A percentile compares a stretch with the other conserved stretches of the same genome.
These are phyloP conservation scores for Arachis hypogaea DNA, from an alignment of 306 rosid species.

Conservation along the genomic window DNA sequence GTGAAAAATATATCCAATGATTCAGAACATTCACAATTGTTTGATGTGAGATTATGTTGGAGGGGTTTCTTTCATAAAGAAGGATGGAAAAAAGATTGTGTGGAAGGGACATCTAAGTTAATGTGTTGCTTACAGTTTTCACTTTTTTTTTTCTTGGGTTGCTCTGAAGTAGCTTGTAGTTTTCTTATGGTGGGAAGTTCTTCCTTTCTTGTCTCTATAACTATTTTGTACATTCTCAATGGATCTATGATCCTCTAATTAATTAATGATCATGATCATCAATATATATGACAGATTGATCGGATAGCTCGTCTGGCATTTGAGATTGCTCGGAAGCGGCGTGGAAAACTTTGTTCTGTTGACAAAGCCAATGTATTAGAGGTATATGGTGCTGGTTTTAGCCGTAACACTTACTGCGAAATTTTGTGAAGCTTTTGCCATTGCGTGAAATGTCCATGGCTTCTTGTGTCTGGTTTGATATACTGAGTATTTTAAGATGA, in stretches of 20 bases:
- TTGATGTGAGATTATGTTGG: background rate
- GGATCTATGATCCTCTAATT: conserved; percentile 30
- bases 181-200: conserved; percentile 8
- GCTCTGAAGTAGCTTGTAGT: conserved; percentile 5
- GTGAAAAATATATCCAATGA: background rate
- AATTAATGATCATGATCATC: background rate
- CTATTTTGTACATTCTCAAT: conserved; percentile 22
- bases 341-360: conserved; percentile 83
- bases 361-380: conserved; percentile 97
- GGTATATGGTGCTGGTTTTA: conserved; percentile 51
- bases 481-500: conserved; percentile 14
- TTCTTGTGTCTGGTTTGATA: conserved; percentile 11
- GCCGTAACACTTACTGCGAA: conserved; percentile 18
- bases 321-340: conserved; percentile 81
- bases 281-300: conserved; percentile 67
- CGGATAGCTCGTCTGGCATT: conserved; percentile 89
- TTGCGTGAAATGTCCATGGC: background rate
- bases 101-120: conserved; percentile 18
- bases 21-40: background rate
- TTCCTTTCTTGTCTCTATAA: conserved; percentile 14
- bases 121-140: conserved; percentile 23
- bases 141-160: background rate
- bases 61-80: no score
- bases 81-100: background rate
- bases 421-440: conserved; percentile 1